Percentiles rank a stretch among this genome's conserved stretches.
Evolutionary conservation across 257 asterid genomes (phyloP).

Genomic region (Salvia rosmarinus): DNA sequence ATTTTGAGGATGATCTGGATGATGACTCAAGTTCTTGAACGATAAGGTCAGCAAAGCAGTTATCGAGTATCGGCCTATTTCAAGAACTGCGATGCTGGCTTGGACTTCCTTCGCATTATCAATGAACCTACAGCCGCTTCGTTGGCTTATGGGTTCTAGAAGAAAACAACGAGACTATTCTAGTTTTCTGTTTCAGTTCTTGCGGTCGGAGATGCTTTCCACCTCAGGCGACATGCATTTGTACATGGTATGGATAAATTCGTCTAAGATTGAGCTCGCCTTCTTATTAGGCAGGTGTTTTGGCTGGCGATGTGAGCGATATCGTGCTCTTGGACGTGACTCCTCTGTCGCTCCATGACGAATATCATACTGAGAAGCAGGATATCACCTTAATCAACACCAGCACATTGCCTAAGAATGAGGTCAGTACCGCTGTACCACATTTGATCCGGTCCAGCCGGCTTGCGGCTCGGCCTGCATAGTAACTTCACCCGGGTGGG

Average conservation of each 20-base stretch:
- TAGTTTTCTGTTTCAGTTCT: slow-evolving; percentile 83
- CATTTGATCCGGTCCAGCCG: too few relatives aligned
- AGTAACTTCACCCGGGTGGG: too few relatives aligned
- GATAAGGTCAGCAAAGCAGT: slow-evolving; percentile 80
- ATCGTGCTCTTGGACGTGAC: slow-evolving; percentile 84
- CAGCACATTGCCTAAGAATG: slow-evolving; percentile 79
- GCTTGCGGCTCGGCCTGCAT: too few relatives aligned
- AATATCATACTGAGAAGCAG: slow-evolving; percentile 83
- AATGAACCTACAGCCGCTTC: slow-evolving; percentile 92
- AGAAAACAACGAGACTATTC: slow-evolving; percentile 75
- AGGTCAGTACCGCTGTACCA: too few relatives aligned
- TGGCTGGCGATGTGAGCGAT: slow-evolving; percentile 82
- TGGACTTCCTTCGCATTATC: slow-evolving; percentile 79
- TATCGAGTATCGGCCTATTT: slow-evolving; percentile 78
- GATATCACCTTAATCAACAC: slow-evolving; percentile 84
- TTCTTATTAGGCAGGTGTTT: slow-evolving; percentile 73
- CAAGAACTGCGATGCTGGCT: slow-evolving; percentile 87
- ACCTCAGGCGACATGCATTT: slow-evolving; percentile 83
- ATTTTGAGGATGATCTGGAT: too few relatives aligned
- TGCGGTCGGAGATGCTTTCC: slow-evolving; percentile 80
- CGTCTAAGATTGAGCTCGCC: neutral
- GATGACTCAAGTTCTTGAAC: slow-evolving; percentile 80
- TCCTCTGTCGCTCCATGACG: slow-evolving; percentile 85
- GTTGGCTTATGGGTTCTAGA: slow-evolving; percentile 80
- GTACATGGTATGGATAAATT: slow-evolving; percentile 56